phyloP scores from a whole-genome alignment of 495 filamentous ascomycete species.

The Xylaria curta region DNA sequence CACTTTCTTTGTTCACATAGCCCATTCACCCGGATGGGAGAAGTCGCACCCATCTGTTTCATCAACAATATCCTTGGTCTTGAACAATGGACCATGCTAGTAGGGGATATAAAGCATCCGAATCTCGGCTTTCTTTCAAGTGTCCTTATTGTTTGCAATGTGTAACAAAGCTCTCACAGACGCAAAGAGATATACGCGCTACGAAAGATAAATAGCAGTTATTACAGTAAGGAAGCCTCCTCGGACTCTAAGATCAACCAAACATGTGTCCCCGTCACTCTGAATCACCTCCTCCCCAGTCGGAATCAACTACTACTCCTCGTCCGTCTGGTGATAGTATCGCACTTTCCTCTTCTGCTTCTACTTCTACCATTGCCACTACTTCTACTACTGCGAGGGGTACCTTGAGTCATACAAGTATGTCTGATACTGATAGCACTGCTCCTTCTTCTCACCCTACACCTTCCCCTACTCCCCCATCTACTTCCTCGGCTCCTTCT shows the following conservation, averaged over 20 bases:
- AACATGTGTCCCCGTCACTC: not conserved
- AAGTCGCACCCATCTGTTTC: not conserved
- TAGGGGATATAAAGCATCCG: not conserved
- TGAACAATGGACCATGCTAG: not conserved
- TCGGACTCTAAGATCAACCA: not conserved
- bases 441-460: not conserved
- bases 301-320: not conserved
- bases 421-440: not conserved
- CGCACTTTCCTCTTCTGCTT: not conserved
- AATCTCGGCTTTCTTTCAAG: not conserved
- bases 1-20: not conserved
- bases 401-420: not conserved
- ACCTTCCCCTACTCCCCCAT: not conserved
- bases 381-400: not conserved
- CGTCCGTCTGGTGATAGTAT: not conserved
- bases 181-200: not conserved
- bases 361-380: not conserved
- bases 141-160: not conserved
- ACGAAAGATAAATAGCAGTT: not conserved
- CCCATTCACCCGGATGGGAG: not conserved
- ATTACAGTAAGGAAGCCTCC: not conserved
- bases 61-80: not conserved
- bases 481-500: not conserved
- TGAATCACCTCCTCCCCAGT: not conserved
- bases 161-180: not conserved